Evolutionary conservation across 139 green algal genomes (phyloP).

Genomic region (Yamagishiella unicocca): DNA sequence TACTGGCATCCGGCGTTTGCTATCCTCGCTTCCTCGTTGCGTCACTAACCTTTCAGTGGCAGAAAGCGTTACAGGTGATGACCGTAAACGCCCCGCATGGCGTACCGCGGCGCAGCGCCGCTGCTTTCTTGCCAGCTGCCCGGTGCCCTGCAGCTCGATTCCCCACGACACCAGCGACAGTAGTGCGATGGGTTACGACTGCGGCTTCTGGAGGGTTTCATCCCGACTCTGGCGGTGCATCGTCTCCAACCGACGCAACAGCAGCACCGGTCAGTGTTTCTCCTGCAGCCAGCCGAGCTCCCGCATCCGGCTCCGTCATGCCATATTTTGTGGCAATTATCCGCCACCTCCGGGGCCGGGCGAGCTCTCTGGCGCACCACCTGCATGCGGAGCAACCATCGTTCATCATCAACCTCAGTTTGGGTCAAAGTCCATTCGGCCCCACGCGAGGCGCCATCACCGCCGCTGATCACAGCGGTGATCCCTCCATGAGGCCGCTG

Average conservation of each 20-base stretch:
- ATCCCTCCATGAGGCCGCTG: too few relatives aligned
- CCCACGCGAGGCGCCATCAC: too few relatives aligned
- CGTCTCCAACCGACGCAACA: background rate
- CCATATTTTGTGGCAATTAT: background rate
- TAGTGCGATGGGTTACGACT: background rate
- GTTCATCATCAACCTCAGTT: too few relatives aligned
- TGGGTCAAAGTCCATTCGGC: too few relatives aligned
- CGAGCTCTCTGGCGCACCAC: background rate
- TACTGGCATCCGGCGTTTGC: too few relatives aligned
- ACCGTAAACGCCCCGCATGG: background rate
- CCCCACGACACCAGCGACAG: background rate
- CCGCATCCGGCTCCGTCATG: background rate
- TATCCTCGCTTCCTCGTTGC: too few relatives aligned
- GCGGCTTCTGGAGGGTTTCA: background rate
- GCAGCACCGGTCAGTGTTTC: background rate
- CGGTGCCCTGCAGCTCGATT: background rate
- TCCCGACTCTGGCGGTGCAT: background rate
- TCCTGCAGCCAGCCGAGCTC: background rate
- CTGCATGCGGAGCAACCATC: background rate
- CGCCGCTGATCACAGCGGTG: too few relatives aligned
- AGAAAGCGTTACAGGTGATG: too few relatives aligned
- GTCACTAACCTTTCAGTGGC: too few relatives aligned
- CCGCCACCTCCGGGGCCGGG: background rate
- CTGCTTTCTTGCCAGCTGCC: background rate
- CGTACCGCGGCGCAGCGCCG: background rate